Evolutionary conservation across 805 yeast species (phyloP).

Genomic region (Candida chilensis): DNA sequence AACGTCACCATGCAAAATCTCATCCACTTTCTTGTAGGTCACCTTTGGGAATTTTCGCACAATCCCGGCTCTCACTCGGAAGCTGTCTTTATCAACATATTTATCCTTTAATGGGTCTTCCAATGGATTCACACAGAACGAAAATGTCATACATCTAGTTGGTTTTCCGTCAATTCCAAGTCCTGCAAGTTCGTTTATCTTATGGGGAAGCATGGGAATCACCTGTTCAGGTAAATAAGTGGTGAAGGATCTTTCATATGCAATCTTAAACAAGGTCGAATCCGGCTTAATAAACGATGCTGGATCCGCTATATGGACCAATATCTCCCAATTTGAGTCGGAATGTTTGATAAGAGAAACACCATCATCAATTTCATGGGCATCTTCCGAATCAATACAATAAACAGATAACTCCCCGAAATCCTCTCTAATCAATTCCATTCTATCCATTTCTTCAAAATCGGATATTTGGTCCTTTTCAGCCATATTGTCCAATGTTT

Average conservation of each 20-base stretch:
- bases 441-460: constrained; percentile 3
- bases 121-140: constrained; percentile 15
- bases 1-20: constrained; percentile 24
- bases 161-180: constrained; percentile 30
- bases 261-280: constrained; percentile 39
- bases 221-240: constrained; percentile 64
- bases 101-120: constrained; percentile 6
- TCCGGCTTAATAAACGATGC: constrained; percentile 46
- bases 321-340: constrained; percentile 27
- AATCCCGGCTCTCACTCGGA: constrained; percentile 26
- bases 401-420: constrained; percentile 46
- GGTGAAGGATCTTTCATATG: constrained; percentile 54
- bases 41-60: constrained; percentile 38
- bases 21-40: constrained; percentile 59
- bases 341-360: constrained; percentile 42
- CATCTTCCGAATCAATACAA: constrained; percentile 74
- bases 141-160: constrained; percentile 40
- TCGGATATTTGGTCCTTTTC: constrained; percentile 5
- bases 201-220: constrained; percentile 61
- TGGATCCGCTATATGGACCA: constrained; percentile 85
- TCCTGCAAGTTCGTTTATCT: constrained; percentile 41
- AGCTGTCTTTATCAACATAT: constrained; percentile 10
- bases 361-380: constrained; percentile 94
- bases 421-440: constrained; percentile 18
- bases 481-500: constrained; percentile 12